Conservation (phyloP, 257 asterid genomes). For the Jacaranda copaia region DNA sequence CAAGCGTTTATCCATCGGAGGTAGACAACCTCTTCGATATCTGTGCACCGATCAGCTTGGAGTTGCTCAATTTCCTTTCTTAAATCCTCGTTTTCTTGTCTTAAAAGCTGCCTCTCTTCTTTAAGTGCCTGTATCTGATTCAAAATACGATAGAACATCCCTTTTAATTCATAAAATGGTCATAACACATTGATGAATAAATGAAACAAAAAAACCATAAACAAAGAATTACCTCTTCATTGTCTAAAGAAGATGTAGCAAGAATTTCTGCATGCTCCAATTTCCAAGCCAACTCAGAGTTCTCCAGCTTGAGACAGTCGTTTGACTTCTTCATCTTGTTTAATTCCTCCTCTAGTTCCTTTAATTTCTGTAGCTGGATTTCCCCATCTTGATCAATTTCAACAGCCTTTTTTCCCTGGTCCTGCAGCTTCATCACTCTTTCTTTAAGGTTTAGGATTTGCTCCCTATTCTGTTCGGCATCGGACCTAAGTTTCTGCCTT, state of each 20-base stretch:
- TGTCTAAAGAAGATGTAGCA: slow-evolving; percentile 60
- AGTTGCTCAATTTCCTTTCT: slow-evolving; percentile 76
- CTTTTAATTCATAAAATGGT: neutral
- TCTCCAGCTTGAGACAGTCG: slow-evolving; percentile 58
- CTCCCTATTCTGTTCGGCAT: slow-evolving; percentile 72
- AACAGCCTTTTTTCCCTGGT: slow-evolving; percentile 50
- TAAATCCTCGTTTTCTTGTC: slow-evolving; percentile 64
- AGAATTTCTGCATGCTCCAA: slow-evolving; percentile 59
- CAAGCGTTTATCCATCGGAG: slow-evolving; percentile 97
- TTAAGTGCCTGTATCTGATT: slow-evolving; percentile 60
- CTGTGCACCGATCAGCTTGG: slow-evolving; percentile 66
- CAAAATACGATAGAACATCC: slow-evolving; percentile 1
- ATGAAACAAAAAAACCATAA: neutral
- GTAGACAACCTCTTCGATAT: slow-evolving; percentile 87
- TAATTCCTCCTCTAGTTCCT: slow-evolving; percentile 61
- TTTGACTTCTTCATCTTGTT: slow-evolving; percentile 63
- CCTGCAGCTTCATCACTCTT: slow-evolving; percentile 74
- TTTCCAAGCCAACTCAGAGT: slow-evolving; percentile 63
- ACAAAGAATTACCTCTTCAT: slow-evolving; percentile 58
- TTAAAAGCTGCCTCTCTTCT: slow-evolving; percentile 56
- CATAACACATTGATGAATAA: neutral
- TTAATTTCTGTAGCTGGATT: slow-evolving; percentile 41
- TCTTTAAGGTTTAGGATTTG: slow-evolving; percentile 74
- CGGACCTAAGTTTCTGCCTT: slow-evolving; percentile 66
- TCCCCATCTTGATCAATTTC: slow-evolving; percentile 45